Evolutionary conservation across 805 yeast species (phyloP).

Genomic region (Lachancea lanzarotensis): DNA sequence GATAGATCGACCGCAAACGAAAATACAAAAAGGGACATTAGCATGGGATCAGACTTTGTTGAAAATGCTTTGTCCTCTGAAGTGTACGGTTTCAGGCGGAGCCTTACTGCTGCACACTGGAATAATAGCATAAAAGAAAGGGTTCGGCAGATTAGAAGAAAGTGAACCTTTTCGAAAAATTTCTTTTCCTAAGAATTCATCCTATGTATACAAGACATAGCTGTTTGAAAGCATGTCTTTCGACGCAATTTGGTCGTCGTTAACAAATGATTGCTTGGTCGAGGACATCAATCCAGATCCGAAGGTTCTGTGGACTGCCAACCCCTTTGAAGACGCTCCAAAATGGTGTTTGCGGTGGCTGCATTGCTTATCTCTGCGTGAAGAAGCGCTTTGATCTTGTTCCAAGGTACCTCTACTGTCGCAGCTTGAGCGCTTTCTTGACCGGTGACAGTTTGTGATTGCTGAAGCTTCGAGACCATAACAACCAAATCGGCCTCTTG

Average conservation of each 20-base stretch:
- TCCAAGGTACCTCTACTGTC: conserved; percentile 37
- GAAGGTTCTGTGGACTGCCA: conserved; percentile 33
- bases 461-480: conserved; percentile 33
- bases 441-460: neutral
- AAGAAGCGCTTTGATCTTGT: conserved; percentile 35
- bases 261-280: too few species aligned
- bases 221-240: too few species aligned
- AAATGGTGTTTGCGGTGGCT: conserved; percentile 24
- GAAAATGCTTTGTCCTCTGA: conserved; percentile 36
- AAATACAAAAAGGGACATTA: conserved; percentile 9
- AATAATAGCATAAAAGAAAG: conserved; percentile 51
- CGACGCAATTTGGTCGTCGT: too few species aligned
- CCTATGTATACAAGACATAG: too few species aligned
- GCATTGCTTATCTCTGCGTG: conserved; percentile 28
- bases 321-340: conserved; percentile 35
- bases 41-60: conserved; percentile 21
- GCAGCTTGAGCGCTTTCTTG: conserved; percentile 2
- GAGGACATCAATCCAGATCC: neutral
- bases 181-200: too few species aligned
- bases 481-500: conserved; percentile 37
- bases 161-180: conserved; percentile 7
- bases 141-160: conserved; percentile 40
- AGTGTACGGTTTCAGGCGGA: conserved; percentile 38
- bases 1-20: conserved; percentile 1
- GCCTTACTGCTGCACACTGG: conserved; percentile 52